These are phyloP conservation scores for Huntiella omanensis DNA, from an alignment of 2,329 filamentous ascomycete species.

Conservation along the genomic window DNA sequence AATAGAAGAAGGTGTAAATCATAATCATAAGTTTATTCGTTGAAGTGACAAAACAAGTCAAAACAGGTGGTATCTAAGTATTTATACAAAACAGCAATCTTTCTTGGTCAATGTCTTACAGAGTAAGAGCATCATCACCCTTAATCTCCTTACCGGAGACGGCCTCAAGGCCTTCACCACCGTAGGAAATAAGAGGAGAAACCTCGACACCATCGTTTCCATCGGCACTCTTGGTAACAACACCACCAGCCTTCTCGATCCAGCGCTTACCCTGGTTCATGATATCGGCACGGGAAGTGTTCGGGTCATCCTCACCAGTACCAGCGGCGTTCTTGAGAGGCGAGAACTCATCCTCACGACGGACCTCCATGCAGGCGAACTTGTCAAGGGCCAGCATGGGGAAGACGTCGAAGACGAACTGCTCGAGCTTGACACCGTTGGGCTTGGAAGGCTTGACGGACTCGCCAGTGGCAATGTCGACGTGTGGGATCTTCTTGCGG, in stretches of 20 bases:
- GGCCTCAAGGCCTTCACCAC: conserved; percentile 42
- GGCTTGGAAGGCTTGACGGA: conserved; percentile 80
- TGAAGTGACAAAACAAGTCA: no score
- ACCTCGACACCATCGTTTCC: conserved; percentile 60
- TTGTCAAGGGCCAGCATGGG: conserved; percentile 62
- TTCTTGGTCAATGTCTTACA: conserved; percentile 3
- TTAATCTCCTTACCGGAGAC: conserved; percentile 33
- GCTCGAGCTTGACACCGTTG: conserved; percentile 97
- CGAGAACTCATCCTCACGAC: conserved; percentile 93
- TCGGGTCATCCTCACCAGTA: conserved; percentile 79
- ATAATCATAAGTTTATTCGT: no score
- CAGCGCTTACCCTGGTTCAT: conserved; percentile 78
- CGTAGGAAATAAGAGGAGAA: conserved; percentile 85
- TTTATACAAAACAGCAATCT: conserved; percentile 2
- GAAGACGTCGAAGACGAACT: conserved; percentile 75
- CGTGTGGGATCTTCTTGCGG: conserved; percentile 90
- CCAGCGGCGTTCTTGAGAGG: conserved; percentile 81
- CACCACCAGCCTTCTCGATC: conserved; percentile 58
- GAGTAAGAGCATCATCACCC: conserved; percentile 28
- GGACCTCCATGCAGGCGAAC: conserved; percentile 92
- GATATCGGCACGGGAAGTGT: conserved; percentile 81
- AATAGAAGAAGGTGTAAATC: no score
- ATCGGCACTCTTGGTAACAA: conserved; percentile 42
- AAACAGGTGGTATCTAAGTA: conserved; percentile 1
- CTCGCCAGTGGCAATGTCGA: conserved; percentile 58